These are phyloP conservation scores for Stentor coeruleus DNA, from an alignment of 73 alveolate genomes.

Conservation along the genomic window DNA sequence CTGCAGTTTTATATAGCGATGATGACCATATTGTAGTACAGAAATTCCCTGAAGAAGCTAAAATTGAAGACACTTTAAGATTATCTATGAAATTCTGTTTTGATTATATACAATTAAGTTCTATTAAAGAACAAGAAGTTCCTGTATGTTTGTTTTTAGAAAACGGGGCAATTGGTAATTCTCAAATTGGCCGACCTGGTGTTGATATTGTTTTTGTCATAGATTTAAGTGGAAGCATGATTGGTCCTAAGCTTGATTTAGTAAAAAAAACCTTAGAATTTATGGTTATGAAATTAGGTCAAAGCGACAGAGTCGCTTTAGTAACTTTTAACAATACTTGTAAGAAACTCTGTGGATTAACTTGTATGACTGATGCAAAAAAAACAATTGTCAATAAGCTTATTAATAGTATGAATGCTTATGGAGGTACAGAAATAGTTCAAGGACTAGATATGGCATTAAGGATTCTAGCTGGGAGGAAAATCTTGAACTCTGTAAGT, in stretches of 20 bases:
- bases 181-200: slow-evolving; percentile 36
- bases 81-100: neutral
- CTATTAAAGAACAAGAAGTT: neutral
- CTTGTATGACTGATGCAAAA: slow-evolving; percentile 43
- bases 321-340: slow-evolving; percentile 55
- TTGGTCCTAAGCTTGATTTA: slow-evolving; percentile 49
- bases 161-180: neutral
- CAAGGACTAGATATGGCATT: slow-evolving; percentile 58
- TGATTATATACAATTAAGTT: neutral
- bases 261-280: slow-evolving; percentile 59
- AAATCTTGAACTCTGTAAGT: slow-evolving; percentile 53
- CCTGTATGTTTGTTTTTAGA: neutral
- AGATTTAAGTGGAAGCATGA: slow-evolving; percentile 78
- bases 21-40: neutral
- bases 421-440: slow-evolving; percentile 61
- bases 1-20: too few relatives aligned
- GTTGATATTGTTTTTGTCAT: slow-evolving; percentile 72
- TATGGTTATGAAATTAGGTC: slow-evolving; percentile 44
- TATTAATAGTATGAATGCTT: slow-evolving; percentile 44
- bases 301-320: slow-evolving; percentile 57
- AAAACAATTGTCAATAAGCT: slow-evolving; percentile 32
- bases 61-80: neutral
- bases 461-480: slow-evolving; percentile 51
- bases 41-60: neutral
- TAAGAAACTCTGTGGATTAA: slow-evolving; percentile 40